phyloP scores from a whole-genome alignment of 495 filamentous ascomycete species.

The Aspergillus biplanus region DNA sequence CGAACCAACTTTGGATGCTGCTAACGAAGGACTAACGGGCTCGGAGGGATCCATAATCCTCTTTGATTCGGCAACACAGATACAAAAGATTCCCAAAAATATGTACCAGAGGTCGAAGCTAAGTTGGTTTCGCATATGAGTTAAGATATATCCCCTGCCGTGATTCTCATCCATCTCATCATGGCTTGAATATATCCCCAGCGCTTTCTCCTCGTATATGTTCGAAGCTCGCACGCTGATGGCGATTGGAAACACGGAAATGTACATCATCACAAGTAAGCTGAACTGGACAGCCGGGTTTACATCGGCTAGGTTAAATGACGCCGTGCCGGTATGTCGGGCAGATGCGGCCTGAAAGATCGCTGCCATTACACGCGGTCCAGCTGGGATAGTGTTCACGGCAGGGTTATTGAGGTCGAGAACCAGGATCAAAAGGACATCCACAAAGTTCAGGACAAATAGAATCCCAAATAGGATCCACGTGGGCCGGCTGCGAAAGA shows the following conservation, averaged over 20 bases:
- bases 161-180: slow-evolving; percentile 39
- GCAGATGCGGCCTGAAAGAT: slow-evolving; percentile 65
- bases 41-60: slow-evolving; percentile 52
- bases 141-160: slow-evolving; percentile 49
- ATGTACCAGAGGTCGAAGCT: slow-evolving; percentile 69
- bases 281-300: slow-evolving; percentile 65
- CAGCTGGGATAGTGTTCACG: slow-evolving; percentile 31
- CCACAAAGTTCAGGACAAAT: slow-evolving; percentile 57
- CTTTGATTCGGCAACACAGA: slow-evolving; percentile 56
- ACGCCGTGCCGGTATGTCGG: slow-evolving; percentile 61
- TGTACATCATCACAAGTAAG: slow-evolving; percentile 71
- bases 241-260: slow-evolving; percentile 75
- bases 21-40: slow-evolving; percentile 33
- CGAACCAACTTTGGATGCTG: neutral
- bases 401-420: slow-evolving; percentile 52
- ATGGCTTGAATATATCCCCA: slow-evolving; percentile 69
- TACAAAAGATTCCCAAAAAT: slow-evolving; percentile 64
- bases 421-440: slow-evolving; percentile 63
- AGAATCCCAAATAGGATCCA: slow-evolving; percentile 66
- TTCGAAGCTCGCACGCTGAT: slow-evolving; percentile 71
- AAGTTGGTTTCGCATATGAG: slow-evolving; percentile 63
- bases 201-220: slow-evolving; percentile 67
- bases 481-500: slow-evolving; percentile 63
- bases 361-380: slow-evolving; percentile 54
- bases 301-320: slow-evolving; percentile 58